Conservation (phyloP, 305 asterid species). For the Vinca major region DNA sequence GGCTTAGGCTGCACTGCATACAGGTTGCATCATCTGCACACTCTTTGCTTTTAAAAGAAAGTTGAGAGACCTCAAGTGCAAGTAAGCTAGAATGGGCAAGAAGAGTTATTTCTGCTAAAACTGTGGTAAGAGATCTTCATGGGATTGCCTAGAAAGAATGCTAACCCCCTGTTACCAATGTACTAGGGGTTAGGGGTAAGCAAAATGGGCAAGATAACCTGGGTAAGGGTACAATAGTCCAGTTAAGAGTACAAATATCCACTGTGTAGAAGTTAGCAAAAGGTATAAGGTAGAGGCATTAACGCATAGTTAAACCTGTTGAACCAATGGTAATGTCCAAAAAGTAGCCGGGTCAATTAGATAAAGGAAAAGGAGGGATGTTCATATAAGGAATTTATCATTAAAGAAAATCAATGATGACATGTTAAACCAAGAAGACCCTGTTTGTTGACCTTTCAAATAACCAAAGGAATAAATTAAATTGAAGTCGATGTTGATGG, state of each 20-base stretch:
- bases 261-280: neutral
- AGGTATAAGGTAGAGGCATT: neutral
- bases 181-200: too few species aligned
- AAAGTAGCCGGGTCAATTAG: neutral
- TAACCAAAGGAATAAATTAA: neutral
- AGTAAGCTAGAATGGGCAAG: neutral
- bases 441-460: neutral
- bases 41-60: neutral
- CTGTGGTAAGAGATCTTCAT: neutral
- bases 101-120: neutral
- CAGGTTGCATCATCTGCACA: neutral
- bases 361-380: neutral
- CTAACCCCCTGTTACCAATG: neutral
- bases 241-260: neutral
- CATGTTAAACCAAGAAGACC: neutral
- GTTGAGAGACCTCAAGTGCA: too few species aligned
- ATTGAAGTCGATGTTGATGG: neutral
- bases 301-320: neutral
- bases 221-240: neutral
- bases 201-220: neutral
- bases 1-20: neutral
- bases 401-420: neutral
- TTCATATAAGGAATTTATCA: neutral
- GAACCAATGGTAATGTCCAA: neutral
- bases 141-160: neutral